Percentiles rank a stretch among this genome's conserved stretches.
phyloP scores from a whole-genome alignment of 2,329 filamentous ascomycete species.

The Tolypocladium pustulatum region DNA sequence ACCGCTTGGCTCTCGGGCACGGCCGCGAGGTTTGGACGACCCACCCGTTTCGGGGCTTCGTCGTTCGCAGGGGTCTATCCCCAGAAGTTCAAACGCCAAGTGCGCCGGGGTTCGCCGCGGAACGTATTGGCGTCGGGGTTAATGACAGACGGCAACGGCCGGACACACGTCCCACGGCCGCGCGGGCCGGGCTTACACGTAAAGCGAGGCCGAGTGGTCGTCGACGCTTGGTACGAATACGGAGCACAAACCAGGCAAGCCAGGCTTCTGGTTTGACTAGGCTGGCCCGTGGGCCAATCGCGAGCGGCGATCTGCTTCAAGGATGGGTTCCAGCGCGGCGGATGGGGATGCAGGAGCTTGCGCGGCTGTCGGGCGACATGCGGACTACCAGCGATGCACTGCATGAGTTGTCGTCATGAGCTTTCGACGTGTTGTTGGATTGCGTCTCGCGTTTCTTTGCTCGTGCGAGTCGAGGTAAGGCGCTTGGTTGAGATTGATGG shows the following conservation, averaged over 20 bases:
- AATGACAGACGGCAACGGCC: background rate
- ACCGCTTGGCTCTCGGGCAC: background rate
- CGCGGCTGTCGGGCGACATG: background rate
- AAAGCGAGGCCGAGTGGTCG: background rate
- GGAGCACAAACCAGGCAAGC: no score
- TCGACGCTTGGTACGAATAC: no score
- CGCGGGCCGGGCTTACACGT: background rate
- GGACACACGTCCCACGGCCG: background rate
- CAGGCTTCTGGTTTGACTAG: no score
- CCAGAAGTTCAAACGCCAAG: background rate
- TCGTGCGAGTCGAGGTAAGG: background rate
- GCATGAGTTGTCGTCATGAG: background rate
- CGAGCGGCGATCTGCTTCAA: background rate
- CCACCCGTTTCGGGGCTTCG: background rate
- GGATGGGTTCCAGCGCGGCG: background rate
- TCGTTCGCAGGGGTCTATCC: background rate
- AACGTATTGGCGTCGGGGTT: background rate
- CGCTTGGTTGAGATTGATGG: background rate
- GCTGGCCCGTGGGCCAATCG: background rate
- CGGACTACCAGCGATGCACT: background rate
- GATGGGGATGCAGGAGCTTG: background rate
- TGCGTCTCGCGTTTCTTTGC: background rate
- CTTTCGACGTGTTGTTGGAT: background rate
- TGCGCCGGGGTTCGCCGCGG: background rate
- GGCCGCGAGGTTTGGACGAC: background rate